These are phyloP conservation scores for Phytophthora quininea DNA, from an alignment of 352 stramenopile species.

Conservation along the genomic window DNA sequence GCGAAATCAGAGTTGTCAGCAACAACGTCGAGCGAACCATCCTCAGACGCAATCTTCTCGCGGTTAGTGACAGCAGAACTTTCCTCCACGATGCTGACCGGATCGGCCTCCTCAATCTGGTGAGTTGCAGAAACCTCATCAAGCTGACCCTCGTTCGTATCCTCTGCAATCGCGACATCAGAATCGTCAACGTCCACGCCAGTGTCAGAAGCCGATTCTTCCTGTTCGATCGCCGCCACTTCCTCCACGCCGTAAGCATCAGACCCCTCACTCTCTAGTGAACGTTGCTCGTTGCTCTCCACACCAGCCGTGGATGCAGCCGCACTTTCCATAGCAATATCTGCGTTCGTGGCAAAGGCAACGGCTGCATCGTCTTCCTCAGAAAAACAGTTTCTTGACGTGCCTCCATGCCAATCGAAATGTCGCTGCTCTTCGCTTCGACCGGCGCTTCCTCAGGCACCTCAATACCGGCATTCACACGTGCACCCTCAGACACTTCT, in stretches of 20 bases:
- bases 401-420: not conserved
- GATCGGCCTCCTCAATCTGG: constrained; percentile 4
- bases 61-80: constrained; percentile 9
- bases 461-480: not conserved
- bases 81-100: constrained; percentile 5
- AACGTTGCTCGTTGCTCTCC: too few relatives aligned
- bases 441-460: constrained; percentile 1
- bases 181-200: not conserved
- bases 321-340: not conserved
- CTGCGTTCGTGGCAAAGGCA: not conserved
- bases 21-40: not conserved
- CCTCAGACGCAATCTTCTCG: constrained; percentile 1
- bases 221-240: not conserved
- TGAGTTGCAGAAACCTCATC: not conserved
- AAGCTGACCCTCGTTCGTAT: not conserved
- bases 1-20: constrained; percentile 5
- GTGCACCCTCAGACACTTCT: constrained; percentile 2
- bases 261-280: constrained; percentile 1
- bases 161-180: not conserved
- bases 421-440: constrained; percentile 4
- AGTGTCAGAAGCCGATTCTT: not conserved
- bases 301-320: not conserved
- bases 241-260: not conserved
- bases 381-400: constrained; percentile 1
- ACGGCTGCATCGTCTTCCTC: not conserved